Percentiles rank a stretch among this genome's conserved stretches.
phyloP scores from a whole-genome alignment of 306 rosid genomes.

The Senna tora region DNA sequence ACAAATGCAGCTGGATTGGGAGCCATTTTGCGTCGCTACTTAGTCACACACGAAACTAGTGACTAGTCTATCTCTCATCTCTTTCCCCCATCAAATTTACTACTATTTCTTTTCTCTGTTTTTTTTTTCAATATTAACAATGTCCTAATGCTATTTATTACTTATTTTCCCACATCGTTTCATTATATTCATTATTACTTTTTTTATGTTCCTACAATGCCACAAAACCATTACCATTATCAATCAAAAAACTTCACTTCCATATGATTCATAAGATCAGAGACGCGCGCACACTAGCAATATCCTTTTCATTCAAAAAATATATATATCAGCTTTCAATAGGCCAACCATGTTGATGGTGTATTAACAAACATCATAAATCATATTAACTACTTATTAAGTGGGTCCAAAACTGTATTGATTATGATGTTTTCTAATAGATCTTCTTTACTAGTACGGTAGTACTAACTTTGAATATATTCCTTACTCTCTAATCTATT shows the following conservation, averaged over 20 bases:
- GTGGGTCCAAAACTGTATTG: slow-evolving; percentile 18
- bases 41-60: neutral
- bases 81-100: neutral
- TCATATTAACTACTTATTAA: neutral
- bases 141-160: slow-evolving; percentile 53
- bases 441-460: too few species aligned
- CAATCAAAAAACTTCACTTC: too few species aligned
- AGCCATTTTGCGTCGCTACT: slow-evolving; percentile 45
- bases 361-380: slow-evolving; percentile 1
- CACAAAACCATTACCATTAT: neutral
- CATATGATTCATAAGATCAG: too few species aligned
- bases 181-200: neutral
- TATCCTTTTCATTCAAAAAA: too few species aligned
- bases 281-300: neutral
- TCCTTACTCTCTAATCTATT: too few species aligned
- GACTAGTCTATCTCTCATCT: too few species aligned
- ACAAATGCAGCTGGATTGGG: slow-evolving; percentile 44
- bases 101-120: neutral
- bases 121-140: slow-evolving; percentile 22
- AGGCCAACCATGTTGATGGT: neutral
- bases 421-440: slow-evolving; percentile 19
- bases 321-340: too few species aligned
- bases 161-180: slow-evolving; percentile 25
- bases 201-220: neutral
- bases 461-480: too few species aligned